Percentiles rank a stretch among this genome's conserved stretches.
These are phyloP conservation scores for Cardamine resedifolia DNA, from an alignment of 345 rosid genomes.

Conservation along the genomic window DNA sequence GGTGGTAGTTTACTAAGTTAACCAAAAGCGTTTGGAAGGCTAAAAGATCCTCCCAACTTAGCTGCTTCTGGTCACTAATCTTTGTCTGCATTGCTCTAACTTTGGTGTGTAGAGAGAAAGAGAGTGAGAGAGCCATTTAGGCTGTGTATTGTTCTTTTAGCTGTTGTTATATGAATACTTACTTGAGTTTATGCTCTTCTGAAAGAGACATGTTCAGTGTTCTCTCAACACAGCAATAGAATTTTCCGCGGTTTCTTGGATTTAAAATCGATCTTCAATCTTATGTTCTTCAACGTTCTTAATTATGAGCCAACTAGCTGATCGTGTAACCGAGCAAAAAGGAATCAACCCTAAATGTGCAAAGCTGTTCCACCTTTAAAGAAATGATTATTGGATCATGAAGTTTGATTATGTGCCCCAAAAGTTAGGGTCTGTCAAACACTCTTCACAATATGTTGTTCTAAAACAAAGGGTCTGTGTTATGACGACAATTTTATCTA, in stretches of 20 bases:
- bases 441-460: too few species aligned
- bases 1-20: constrained; percentile 24
- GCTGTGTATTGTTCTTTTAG: constrained; percentile 30
- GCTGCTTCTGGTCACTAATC: constrained; percentile 29
- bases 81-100: constrained; percentile 19
- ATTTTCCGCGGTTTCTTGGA: background rate
- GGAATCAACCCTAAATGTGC: background rate
- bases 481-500: too few species aligned
- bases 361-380: background rate
- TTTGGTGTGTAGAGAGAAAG: constrained; percentile 13
- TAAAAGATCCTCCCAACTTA: constrained; percentile 3
- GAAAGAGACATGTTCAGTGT: constrained; percentile 15
- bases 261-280: background rate
- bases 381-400: too few species aligned
- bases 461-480: too few species aligned
- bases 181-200: constrained; percentile 19
- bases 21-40: constrained; percentile 35
- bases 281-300: background rate
- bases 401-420: too few species aligned
- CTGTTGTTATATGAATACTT: constrained; percentile 11
- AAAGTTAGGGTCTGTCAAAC: too few species aligned
- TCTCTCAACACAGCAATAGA: constrained; percentile 10
- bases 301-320: background rate
- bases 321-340: background rate
- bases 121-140: constrained; percentile 26